Evolutionary conservation across 2,329 filamentous ascomycete genomes (phyloP).

Genomic region (Exophiala lecanii-corni): DNA sequence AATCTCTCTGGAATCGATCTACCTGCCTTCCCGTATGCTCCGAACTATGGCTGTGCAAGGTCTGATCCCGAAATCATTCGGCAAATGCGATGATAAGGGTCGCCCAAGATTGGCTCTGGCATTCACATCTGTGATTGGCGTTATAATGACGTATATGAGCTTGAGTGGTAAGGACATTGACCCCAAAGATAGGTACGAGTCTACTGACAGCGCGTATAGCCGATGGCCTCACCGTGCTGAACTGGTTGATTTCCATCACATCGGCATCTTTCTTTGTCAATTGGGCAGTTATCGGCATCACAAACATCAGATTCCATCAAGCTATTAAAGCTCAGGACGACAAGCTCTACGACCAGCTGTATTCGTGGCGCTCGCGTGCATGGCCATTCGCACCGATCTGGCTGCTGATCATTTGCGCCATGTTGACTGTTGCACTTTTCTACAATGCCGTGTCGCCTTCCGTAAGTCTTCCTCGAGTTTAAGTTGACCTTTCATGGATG

Average conservation of each 20-base stretch:
- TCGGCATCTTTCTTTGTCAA: constrained; percentile 33
- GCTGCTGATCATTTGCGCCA: constrained; percentile 25
- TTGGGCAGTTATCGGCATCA: constrained; percentile 34
- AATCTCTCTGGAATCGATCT: constrained; percentile 32
- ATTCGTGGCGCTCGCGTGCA: constrained; percentile 29
- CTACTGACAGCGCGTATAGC: too few relatives aligned
- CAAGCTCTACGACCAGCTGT: constrained; percentile 26
- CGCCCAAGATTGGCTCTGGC: constrained; percentile 30
- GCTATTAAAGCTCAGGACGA: constrained; percentile 29
- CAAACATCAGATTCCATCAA: constrained; percentile 31
- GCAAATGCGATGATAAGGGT: constrained; percentile 29
- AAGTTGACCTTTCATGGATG: too few relatives aligned
- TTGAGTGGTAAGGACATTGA: constrained; percentile 29
- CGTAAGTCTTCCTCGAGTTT: too few relatives aligned
- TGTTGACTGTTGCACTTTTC: constrained; percentile 22
- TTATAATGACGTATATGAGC: constrained; percentile 32
- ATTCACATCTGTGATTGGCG: constrained; percentile 27
- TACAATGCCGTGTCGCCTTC: constrained; percentile 14
- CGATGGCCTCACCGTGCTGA: too few relatives aligned
- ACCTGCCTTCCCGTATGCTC: constrained; percentile 32
- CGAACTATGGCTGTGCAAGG: constrained; percentile 30
- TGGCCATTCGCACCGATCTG: constrained; percentile 31
- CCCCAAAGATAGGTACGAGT: too few relatives aligned
- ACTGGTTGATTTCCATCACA: constrained; percentile 31
- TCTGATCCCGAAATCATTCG: constrained; percentile 27